Percentiles rank a stretch among this genome's conserved stretches.
These are phyloP conservation scores for Microthlaspi erraticum DNA, from an alignment of 345 rosid genomes.

Conservation along the genomic window DNA sequence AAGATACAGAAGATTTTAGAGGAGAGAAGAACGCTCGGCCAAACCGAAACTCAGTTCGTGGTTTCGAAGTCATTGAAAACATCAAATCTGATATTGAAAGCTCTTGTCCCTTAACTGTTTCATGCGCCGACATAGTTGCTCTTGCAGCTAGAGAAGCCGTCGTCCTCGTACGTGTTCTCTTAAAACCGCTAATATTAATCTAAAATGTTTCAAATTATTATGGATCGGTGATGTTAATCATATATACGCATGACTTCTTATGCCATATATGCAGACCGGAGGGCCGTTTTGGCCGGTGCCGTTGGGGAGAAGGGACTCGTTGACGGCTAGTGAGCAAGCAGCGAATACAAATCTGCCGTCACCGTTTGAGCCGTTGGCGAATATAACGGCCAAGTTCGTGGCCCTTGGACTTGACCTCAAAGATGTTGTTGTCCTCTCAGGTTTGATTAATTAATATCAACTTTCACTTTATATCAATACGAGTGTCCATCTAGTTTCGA, in stretches of 20 bases:
- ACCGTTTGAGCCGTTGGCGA: conserved; percentile 67
- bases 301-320: conserved; percentile 72
- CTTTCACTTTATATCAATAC: not conserved
- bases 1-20: conserved; percentile 59
- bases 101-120: conserved; percentile 69
- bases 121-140: conserved; percentile 77
- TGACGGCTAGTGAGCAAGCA: conserved; percentile 66
- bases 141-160: conserved; percentile 88
- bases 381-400: conserved; percentile 73
- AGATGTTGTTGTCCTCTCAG: conserved; percentile 92
- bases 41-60: conserved; percentile 74
- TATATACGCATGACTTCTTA: not conserved
- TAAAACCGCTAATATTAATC: conserved; percentile 1
- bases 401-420: conserved; percentile 80
- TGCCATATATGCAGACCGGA: conserved; percentile 56
- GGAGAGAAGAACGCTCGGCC: conserved; percentile 79
- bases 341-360: conserved; percentile 76
- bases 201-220: not conserved
- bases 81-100: conserved; percentile 73
- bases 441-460: conserved; percentile 40
- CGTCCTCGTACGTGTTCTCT: conserved; percentile 49
- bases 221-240: not conserved
- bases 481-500: not conserved
- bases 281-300: conserved; percentile 73
- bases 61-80: conserved; percentile 71